These are phyloP conservation scores for Corynespora cassiicola DNA, from an alignment of 2,329 filamentous ascomycete species.

Conservation along the genomic window DNA sequence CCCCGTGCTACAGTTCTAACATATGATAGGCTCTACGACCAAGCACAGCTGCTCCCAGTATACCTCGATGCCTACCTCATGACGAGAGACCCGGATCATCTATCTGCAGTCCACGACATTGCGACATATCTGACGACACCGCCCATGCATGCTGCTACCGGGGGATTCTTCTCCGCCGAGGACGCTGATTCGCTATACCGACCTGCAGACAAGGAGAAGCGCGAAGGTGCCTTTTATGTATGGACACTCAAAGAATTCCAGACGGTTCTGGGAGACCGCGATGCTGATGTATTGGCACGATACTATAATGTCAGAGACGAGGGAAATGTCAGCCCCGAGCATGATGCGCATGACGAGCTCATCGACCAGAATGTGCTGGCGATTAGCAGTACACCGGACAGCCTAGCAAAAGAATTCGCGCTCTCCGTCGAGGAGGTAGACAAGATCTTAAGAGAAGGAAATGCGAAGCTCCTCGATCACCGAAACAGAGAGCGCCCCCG, in stretches of 20 bases:
- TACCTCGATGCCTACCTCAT: conserved; percentile 87
- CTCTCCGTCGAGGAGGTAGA: conserved; percentile 73
- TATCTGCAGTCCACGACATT: conserved; percentile 80
- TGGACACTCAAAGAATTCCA: conserved; percentile 92
- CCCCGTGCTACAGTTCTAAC: conserved; percentile 7
- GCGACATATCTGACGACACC: conserved; percentile 81
- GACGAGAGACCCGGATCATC: conserved; percentile 72
- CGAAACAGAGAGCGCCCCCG: conserved; percentile 76
- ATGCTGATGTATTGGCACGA: conserved; percentile 76
- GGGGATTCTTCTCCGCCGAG: conserved; percentile 87
- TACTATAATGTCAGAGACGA: conserved; percentile 86
- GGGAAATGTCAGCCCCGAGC: conserved; percentile 82
- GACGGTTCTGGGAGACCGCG: conserved; percentile 71
- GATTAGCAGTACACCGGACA: conserved; percentile 70
- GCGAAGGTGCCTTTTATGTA: conserved; percentile 91
- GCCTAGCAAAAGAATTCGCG: conserved; percentile 77
- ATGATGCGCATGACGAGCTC: conserved; percentile 93
- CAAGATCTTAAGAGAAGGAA: conserved; percentile 70
- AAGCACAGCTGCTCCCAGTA: conserved; percentile 81
- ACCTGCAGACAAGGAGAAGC: conserved; percentile 78
- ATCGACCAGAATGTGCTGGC: conserved; percentile 90
- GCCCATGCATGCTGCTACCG: conserved; percentile 70
- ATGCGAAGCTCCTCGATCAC: conserved; percentile 71
- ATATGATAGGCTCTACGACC: conserved; percentile 73
- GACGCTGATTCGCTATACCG: conserved; percentile 84